Conservation (phyloP, 306 rosid genomes). For the Glycine soja region DNA sequence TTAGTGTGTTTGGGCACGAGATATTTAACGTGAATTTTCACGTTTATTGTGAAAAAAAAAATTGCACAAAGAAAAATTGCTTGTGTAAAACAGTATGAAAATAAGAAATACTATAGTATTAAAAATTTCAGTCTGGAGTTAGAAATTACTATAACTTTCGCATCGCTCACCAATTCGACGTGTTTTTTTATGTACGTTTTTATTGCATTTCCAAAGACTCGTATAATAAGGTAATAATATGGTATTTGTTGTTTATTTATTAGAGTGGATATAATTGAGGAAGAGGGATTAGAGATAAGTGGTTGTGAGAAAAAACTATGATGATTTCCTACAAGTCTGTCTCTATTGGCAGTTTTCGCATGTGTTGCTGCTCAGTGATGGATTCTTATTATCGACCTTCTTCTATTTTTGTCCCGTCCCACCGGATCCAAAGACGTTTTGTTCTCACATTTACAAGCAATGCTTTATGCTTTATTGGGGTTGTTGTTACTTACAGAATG, state of each 20-base stretch:
- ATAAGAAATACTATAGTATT: too few species aligned
- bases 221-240: neutral
- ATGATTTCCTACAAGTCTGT: constrained; percentile 37
- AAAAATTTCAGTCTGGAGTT: too few species aligned
- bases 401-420: constrained; percentile 36
- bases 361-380: constrained; percentile 44
- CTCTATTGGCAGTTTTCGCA: constrained; percentile 54
- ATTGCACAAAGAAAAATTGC: too few species aligned
- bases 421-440: constrained; percentile 10
- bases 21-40: too few species aligned
- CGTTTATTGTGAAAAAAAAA: too few species aligned
- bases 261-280: constrained; percentile 19
- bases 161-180: neutral
- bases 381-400: constrained; percentile 21
- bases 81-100: too few species aligned
- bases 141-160: too few species aligned
- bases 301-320: constrained; percentile 22
- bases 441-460: constrained; percentile 12
- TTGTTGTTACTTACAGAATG: neutral
- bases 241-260: too few species aligned
- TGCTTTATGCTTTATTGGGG: neutral
- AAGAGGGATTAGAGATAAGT: constrained; percentile 40
- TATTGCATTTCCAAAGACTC: neutral
- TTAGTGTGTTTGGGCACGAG: too few species aligned
- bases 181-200: neutral